phyloP scores from a whole-genome alignment of 345 rosid species.

The Eutrema heterophyllum region DNA sequence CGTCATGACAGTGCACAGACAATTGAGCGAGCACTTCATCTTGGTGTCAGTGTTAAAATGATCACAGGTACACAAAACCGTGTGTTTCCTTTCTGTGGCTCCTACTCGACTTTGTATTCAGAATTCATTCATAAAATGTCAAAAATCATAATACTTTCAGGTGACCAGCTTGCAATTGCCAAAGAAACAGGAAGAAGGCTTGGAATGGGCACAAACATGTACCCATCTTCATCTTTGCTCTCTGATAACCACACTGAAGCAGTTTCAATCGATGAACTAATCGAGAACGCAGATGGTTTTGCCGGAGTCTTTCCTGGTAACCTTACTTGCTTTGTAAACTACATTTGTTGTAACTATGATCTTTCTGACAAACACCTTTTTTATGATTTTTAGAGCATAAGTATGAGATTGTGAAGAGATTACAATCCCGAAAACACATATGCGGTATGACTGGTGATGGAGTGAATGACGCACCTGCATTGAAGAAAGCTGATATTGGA shows the following conservation, averaged over 20 bases:
- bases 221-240: slow-evolving; percentile 62
- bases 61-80: slow-evolving; percentile 38
- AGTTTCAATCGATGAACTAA: slow-evolving; percentile 42
- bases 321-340: not conserved
- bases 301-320: slow-evolving; percentile 61
- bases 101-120: not conserved
- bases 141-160: slow-evolving; percentile 10
- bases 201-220: slow-evolving; percentile 85
- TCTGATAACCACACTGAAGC: slow-evolving; percentile 34
- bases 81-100: not conserved
- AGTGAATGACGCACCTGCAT: slow-evolving; percentile 61
- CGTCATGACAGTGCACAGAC: slow-evolving; percentile 58
- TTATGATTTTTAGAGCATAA: slow-evolving; percentile 41
- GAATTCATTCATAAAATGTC: not conserved
- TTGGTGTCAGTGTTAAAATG: slow-evolving; percentile 67
- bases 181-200: slow-evolving; percentile 64
- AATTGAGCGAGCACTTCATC: slow-evolving; percentile 51
- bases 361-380: not conserved
- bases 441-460: slow-evolving; percentile 63
- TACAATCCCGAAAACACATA: slow-evolving; percentile 50
- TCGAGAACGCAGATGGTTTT: slow-evolving; percentile 46
- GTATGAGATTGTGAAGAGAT: slow-evolving; percentile 48
- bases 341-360: not conserved
- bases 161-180: slow-evolving; percentile 60
- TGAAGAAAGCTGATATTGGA: slow-evolving; percentile 63